phyloP scores from a whole-genome alignment of 768 basidiomycete genomes.

The Lentinus brumalis region DNA sequence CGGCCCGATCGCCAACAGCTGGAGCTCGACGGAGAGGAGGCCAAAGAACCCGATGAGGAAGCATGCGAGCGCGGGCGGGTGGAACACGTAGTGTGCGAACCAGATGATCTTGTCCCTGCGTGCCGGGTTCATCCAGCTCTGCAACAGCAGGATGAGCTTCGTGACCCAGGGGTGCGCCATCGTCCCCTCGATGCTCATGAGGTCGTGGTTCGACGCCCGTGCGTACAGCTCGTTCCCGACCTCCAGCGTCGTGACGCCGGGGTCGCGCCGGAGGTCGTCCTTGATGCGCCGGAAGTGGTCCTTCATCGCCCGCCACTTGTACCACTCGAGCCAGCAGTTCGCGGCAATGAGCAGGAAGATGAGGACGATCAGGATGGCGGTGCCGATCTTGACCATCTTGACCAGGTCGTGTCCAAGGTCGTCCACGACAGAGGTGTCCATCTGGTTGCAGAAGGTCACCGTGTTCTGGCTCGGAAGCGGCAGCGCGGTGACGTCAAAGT shows the following conservation, averaged over 20 bases:
- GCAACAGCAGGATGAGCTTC: slow-evolving; percentile 58
- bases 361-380: slow-evolving; percentile 68
- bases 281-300: slow-evolving; percentile 68
- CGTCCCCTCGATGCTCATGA: slow-evolving; percentile 72
- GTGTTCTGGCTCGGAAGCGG: slow-evolving; percentile 74
- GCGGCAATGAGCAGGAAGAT: slow-evolving; percentile 74
- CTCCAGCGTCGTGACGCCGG: slow-evolving; percentile 47
- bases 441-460: slow-evolving; percentile 71
- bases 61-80: slow-evolving; percentile 87
- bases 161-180: slow-evolving; percentile 75
- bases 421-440: slow-evolving; percentile 87
- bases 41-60: slow-evolving; percentile 94
- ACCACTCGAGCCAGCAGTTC: slow-evolving; percentile 84
- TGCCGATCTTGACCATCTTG: slow-evolving; percentile 77
- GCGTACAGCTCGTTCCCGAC: slow-evolving; percentile 48
- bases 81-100: slow-evolving; percentile 91
- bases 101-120: slow-evolving; percentile 77
- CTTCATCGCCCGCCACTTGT: slow-evolving; percentile 78
- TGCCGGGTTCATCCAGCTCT: slow-evolving; percentile 52
- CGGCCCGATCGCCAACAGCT: slow-evolving; percentile 77
- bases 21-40: slow-evolving; percentile 81
- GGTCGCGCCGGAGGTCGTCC: slow-evolving; percentile 76
- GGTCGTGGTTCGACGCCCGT: slow-evolving; percentile 71
- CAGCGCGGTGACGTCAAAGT: slow-evolving; percentile 70
- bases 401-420: slow-evolving; percentile 80